Percentiles rank a stretch among this genome's conserved stretches.
phyloP scores from a whole-genome alignment of 2,329 filamentous ascomycete genomes.

The Trichoderma sp. region DNA sequence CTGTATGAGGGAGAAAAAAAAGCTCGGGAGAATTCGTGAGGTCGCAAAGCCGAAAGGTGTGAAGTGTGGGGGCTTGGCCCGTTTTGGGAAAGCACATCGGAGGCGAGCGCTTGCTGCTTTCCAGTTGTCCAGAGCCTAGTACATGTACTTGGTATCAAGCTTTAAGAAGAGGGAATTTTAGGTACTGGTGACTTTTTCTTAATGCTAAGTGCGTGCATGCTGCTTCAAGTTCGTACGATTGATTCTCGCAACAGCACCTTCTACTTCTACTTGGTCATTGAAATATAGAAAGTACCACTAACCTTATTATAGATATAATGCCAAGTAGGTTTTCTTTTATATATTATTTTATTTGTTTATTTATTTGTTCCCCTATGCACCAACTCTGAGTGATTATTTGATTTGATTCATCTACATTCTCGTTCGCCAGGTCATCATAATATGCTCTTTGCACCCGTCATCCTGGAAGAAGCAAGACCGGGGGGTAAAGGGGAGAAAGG shows the following conservation, averaged over 20 bases:
- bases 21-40: slow-evolving; percentile 47
- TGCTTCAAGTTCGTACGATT: neutral
- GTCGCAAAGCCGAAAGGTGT: slow-evolving; percentile 27
- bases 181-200: too few species aligned
- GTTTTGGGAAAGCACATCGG: slow-evolving; percentile 26
- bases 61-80: slow-evolving; percentile 29
- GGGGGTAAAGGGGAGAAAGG: neutral
- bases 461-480: neutral
- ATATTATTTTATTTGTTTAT: neutral
- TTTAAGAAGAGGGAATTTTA: too few species aligned
- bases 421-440: neutral
- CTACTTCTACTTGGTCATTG: neutral
- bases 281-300: neutral
- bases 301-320: neutral
- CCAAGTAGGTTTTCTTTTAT: too few species aligned
- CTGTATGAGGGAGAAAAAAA: slow-evolving; percentile 39
- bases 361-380: neutral
- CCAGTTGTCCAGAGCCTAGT: neutral
- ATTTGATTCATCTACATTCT: neutral
- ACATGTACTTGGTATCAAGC: neutral
- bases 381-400: neutral
- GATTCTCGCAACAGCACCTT: neutral
- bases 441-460: neutral
- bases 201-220: neutral
- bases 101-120: slow-evolving; percentile 3